Evolutionary conservation across 345 rosid species (phyloP), one percentile per base, ranked within the genome.

Genomic region (Reutealis trisperma): DNA sequence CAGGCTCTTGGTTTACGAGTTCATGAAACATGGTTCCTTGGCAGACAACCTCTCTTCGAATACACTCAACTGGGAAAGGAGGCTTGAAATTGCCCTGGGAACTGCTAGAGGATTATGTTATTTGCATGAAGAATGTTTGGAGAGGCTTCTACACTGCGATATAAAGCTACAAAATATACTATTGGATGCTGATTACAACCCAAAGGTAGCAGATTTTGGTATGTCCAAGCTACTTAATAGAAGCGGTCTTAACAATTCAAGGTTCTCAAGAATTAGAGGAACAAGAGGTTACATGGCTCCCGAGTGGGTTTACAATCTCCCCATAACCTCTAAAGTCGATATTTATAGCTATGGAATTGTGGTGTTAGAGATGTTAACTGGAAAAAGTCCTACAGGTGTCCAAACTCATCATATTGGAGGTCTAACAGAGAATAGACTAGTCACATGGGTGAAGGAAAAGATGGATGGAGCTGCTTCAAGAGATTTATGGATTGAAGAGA

Each of bases 291-390:
- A 80, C 59, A 80, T 80, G 67, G 83, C 82, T 74, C 82, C 82
- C 9, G 82, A 79, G 30, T 79, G 82, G 82, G 25, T 80, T 4
- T 71, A 27, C 52, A 75, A 65, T 19, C 76, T 62, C 4, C 78
- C 78, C 8, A 81, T 84, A 27, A 80, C 80, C 4, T 71, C 86
- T 32, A 81, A 84, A 63, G 79, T 84, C 11, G 87, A 84, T 25
- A 84, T 86, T 32, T 86, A 86, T 25, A 86, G 84, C 73, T 84
- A 81, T 1, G 85, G 85, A 9, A 51, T 84, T 5, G 85, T 86
- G 13, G 34, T 84, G 72, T 51, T 86, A 72, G 89, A 86, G 75
- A 60, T 86, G 72, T 75, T 66, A 14, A 86, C 85, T 0, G 87
- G 89, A 10, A 71, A 32, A 21, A 58, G 27, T 10, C 75, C 75